Conservation (phyloP, 345 rosid species). For the Bruguiera gymnorhiza region DNA sequence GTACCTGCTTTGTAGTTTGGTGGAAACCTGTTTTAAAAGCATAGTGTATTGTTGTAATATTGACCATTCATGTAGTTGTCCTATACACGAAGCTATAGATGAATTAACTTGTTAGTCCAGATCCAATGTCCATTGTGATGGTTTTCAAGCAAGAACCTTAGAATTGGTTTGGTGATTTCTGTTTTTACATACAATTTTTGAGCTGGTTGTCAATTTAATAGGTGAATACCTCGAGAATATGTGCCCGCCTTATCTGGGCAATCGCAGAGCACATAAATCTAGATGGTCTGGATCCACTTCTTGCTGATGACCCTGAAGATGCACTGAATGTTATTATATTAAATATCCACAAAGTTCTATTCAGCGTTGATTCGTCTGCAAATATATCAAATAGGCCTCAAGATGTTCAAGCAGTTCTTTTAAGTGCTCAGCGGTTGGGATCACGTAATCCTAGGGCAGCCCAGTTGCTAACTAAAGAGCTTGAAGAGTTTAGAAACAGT, state of each 20-base stretch:
- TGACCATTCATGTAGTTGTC: no score
- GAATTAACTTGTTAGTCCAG: no score
- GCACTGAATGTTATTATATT: conserved; percentile 75
- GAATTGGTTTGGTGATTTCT: no score
- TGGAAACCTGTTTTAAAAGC: no score
- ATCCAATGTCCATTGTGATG: no score
- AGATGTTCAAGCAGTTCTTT: conserved; percentile 92
- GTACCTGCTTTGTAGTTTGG: no score
- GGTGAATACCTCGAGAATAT: conserved; percentile 75
- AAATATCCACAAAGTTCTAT: conserved; percentile 82
- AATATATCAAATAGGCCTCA: conserved; percentile 75
- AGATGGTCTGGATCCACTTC: conserved; percentile 96
- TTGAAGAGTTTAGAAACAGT: conserved; percentile 86
- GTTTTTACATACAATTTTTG: no score
- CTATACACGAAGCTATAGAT: no score
- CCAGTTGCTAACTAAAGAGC: conserved; percentile 72
- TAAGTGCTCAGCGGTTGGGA: conserved; percentile 84
- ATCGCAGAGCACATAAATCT: conserved; percentile 88
- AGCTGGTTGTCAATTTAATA: conserved; percentile 29
- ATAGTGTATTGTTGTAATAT: no score
- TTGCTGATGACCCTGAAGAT: conserved; percentile 98
- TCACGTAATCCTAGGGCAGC: conserved; percentile 86
- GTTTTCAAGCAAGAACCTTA: no score
- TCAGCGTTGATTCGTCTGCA: conserved; percentile 75
- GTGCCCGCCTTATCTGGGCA: conserved; percentile 87